These are phyloP conservation scores for Truncatella angustata DNA, from an alignment of 2,329 filamentous ascomycete genomes.

Conservation along the genomic window DNA sequence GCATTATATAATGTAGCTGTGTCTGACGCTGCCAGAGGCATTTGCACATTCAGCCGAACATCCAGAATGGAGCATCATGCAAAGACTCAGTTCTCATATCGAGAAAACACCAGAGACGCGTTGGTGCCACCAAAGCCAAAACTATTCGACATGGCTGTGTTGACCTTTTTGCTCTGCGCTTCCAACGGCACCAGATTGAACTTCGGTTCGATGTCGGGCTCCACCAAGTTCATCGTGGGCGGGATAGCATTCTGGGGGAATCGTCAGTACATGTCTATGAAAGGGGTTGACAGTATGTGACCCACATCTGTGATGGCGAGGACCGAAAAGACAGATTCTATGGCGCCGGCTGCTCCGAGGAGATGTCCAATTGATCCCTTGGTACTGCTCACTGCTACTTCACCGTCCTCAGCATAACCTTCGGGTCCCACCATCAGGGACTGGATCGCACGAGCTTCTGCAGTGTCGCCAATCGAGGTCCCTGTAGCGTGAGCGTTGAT, in stretches of 20 bases:
- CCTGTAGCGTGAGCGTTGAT: slow-evolving; percentile 95
- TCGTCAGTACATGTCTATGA: slow-evolving; percentile 11
- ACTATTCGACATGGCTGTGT: slow-evolving; percentile 85
- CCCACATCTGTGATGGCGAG: slow-evolving; percentile 76
- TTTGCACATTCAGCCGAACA: not conserved
- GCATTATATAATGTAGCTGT: too few species aligned
- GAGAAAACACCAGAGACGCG: slow-evolving; percentile 78
- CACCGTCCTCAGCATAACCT: slow-evolving; percentile 56
- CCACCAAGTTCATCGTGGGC: slow-evolving; percentile 79
- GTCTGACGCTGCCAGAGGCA: not conserved
- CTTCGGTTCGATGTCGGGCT: slow-evolving; percentile 62
- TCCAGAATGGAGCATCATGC: not conserved
- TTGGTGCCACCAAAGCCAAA: slow-evolving; percentile 99
- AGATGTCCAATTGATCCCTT: slow-evolving; percentile 93
- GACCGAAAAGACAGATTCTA: slow-evolving; percentile 85
- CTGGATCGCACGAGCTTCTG: slow-evolving; percentile 83
- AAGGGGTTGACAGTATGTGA: slow-evolving; percentile 19
- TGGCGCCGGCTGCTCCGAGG: slow-evolving; percentile 83
- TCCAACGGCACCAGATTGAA: slow-evolving; percentile 82
- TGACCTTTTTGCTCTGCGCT: slow-evolving; percentile 68
- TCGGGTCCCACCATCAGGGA: slow-evolving; percentile 71
- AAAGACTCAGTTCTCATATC: slow-evolving; percentile 15
- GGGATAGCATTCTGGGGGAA: slow-evolving; percentile 68
- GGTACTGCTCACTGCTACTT: slow-evolving; percentile 86
- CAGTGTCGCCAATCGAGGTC: slow-evolving; percentile 79